Conservation (phyloP, 768 basidiomycete species). For the Boletellus emodensis region DNA sequence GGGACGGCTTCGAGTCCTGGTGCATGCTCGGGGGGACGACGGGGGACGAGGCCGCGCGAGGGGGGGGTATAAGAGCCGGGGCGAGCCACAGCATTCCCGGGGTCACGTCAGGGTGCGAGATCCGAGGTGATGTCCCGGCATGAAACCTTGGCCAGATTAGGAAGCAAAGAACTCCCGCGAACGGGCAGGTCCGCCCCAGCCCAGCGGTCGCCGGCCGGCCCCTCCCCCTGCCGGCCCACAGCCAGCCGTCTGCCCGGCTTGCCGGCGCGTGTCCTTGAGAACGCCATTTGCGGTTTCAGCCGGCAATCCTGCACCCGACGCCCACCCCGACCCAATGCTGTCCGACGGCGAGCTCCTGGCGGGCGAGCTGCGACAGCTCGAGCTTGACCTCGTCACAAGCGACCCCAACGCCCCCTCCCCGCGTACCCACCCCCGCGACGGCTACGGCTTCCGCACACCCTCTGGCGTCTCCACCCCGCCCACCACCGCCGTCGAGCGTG, state of each 20-base stretch:
- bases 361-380: constrained; percentile 45
- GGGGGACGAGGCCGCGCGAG: constrained; percentile 15
- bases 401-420: background rate
- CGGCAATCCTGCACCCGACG: background rate
- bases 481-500: constrained; percentile 20
- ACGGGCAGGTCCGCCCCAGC: too few relatives aligned
- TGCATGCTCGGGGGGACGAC: constrained; percentile 22
- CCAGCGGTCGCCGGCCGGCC: too few relatives aligned
- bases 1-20: constrained; percentile 20
- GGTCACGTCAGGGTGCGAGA: constrained; percentile 32
- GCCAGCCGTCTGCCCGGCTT: too few relatives aligned
- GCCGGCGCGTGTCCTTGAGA: constrained; percentile 16
- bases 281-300: constrained; percentile 16
- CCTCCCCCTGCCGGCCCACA: too few relatives aligned
- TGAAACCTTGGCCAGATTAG: constrained; percentile 34
- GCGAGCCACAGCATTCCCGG: constrained; percentile 31
- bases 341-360: constrained; percentile 41
- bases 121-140: constrained; percentile 37
- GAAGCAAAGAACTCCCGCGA: constrained; percentile 23
- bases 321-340: constrained; percentile 15
- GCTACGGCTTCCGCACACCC: constrained; percentile 74
- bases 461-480: constrained; percentile 68
- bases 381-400: constrained; percentile 23
- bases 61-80: constrained; percentile 30
- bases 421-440: constrained; percentile 50